A percentile compares a stretch with the other conserved stretches of the same genome.
These are phyloP conservation scores for Entophlyctis luteolus DNA, from an alignment of 192 early-diverging fungal genomes.

Conservation along the genomic window DNA sequence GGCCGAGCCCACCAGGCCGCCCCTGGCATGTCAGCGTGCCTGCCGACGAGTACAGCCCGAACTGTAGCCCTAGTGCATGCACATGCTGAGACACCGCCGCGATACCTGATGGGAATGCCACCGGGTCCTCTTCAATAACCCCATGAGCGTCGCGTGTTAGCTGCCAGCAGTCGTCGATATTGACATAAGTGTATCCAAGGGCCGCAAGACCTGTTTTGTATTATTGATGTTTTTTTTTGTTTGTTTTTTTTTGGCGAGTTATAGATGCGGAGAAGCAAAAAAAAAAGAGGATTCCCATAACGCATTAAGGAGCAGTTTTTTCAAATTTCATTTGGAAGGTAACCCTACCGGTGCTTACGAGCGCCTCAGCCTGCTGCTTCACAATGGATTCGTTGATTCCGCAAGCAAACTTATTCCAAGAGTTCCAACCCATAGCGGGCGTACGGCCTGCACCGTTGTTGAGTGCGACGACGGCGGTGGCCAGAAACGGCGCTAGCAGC, in stretches of 20 bases:
- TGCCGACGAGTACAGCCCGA: slow-evolving; percentile 43
- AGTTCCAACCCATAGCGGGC: slow-evolving; percentile 55
- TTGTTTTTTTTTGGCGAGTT: neutral
- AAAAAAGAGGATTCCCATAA: too few species aligned
- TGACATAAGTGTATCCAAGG: slow-evolving; percentile 55
- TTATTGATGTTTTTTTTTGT: neutral
- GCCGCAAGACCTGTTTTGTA: slow-evolving; percentile 21
- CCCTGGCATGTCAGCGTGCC: slow-evolving; percentile 51
- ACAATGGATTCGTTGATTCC: slow-evolving; percentile 49
- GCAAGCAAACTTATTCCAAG: slow-evolving; percentile 55
- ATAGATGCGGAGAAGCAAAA: neutral
- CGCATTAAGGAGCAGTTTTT: too few species aligned
- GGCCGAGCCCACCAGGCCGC: slow-evolving; percentile 43
- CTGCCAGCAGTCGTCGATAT: slow-evolving; percentile 61
- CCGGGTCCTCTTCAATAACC: slow-evolving; percentile 32
- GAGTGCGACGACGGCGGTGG: neutral
- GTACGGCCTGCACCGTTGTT: slow-evolving; percentile 33
- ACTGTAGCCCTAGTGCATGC: slow-evolving; percentile 44
- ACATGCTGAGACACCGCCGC: slow-evolving; percentile 47
- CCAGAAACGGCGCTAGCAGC: neutral
- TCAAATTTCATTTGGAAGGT: too few species aligned
- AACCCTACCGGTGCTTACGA: slow-evolving; percentile 37
- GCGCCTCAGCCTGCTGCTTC: slow-evolving; percentile 45
- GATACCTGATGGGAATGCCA: slow-evolving; percentile 54
- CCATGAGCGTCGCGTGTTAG: slow-evolving; percentile 31